These are phyloP conservation scores for Mortierella sp. DNA, from an alignment of 371 early-diverging fungal species.

Conservation along the genomic window DNA sequence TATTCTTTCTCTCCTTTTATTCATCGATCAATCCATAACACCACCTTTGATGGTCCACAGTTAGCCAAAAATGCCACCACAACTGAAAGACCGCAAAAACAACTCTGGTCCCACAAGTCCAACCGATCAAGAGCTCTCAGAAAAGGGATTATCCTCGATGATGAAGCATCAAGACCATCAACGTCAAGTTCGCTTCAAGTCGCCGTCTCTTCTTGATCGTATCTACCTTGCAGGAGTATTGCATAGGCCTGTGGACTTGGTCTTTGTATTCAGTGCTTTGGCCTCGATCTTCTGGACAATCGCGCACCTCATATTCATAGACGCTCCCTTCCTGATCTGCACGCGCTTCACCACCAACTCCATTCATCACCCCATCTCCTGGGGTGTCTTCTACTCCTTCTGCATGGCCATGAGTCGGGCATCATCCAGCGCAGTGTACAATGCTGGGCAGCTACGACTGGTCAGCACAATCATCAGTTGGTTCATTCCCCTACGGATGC, in stretches of 20 bases:
- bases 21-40: neutral
- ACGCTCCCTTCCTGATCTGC: constrained; percentile 27
- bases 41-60: no score
- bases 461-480: constrained; percentile 43
- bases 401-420: constrained; percentile 44
- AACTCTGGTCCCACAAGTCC: neutral
- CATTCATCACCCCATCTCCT: constrained; percentile 29
- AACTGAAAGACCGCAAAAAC: constrained; percentile 12
- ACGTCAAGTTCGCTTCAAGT: neutral
- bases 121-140: neutral
- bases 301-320: constrained; percentile 16
- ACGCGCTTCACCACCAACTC: constrained; percentile 37
- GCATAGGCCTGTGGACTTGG: constrained; percentile 27
- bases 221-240: constrained; percentile 35
- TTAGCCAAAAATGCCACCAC: constrained; percentile 16
- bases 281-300: constrained; percentile 14
- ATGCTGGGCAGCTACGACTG: constrained; percentile 35
- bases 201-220: constrained; percentile 11
- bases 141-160: neutral
- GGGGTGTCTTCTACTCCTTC: constrained; percentile 38
- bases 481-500: constrained; percentile 42
- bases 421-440: constrained; percentile 23
- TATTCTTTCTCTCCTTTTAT: neutral
- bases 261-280: constrained; percentile 10
- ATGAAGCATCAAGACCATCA: neutral